phyloP scores from a whole-genome alignment of 768 basidiomycete genomes.

The Lyophyllum semitale region DNA sequence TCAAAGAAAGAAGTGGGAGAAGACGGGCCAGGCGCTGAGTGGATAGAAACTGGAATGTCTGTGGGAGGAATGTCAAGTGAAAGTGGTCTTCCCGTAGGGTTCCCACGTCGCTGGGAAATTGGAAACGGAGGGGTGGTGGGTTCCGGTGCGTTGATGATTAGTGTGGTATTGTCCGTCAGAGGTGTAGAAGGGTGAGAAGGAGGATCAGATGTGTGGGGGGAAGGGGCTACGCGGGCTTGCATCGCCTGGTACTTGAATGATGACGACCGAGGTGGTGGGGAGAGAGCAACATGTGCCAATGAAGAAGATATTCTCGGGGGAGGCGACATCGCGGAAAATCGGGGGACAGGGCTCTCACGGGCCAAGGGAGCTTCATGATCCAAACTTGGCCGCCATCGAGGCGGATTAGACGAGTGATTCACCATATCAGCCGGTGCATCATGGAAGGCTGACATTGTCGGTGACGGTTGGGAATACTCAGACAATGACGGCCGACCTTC shows the following conservation, averaged over 20 bases:
- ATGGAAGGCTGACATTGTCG: slow-evolving; percentile 80
- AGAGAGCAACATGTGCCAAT: slow-evolving; percentile 52
- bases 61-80: slow-evolving; percentile 49
- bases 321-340: slow-evolving; percentile 48
- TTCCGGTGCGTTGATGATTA: slow-evolving; percentile 40
- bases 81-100: slow-evolving; percentile 26
- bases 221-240: slow-evolving; percentile 18
- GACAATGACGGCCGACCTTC: slow-evolving; percentile 60
- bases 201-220: slow-evolving; percentile 20
- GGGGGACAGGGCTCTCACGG: slow-evolving; percentile 30
- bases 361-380: slow-evolving; percentile 23
- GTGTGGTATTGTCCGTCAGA: slow-evolving; percentile 29
- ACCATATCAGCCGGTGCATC: slow-evolving; percentile 46
- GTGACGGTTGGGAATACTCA: slow-evolving; percentile 70
- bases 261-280: slow-evolving; percentile 53
- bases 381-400: slow-evolving; percentile 24
- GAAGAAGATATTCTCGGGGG: slow-evolving; percentile 71
- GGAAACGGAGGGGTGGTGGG: slow-evolving; percentile 47
- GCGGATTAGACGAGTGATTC: slow-evolving; percentile 24
- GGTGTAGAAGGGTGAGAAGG: slow-evolving; percentile 14
- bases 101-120: slow-evolving; percentile 31
- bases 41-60: slow-evolving; percentile 44
- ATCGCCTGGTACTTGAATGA: slow-evolving; percentile 27
- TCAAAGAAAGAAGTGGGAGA: slow-evolving; percentile 78
- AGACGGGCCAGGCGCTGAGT: slow-evolving; percentile 64